Evolutionary conservation across 164 flowering plant genomes (phyloP).

Genomic region (Malania oleifera): DNA sequence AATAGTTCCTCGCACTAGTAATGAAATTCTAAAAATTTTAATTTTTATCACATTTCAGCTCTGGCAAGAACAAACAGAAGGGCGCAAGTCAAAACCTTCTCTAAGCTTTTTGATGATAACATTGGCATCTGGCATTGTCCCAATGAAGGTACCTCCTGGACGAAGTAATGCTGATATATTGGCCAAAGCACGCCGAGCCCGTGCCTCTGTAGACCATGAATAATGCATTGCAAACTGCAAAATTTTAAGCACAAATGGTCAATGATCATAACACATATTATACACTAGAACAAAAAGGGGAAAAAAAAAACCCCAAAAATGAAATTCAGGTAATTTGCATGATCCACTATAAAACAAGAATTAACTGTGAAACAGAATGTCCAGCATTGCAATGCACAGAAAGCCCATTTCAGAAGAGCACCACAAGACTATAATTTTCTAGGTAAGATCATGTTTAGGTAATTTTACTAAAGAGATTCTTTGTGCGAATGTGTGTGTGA

Average conservation of each 20-base stretch:
- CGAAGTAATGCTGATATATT: slow-evolving; percentile 93
- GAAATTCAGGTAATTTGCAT: neutral
- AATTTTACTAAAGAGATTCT: too few species aligned
- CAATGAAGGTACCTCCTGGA: slow-evolving; percentile 94
- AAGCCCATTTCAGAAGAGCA: too few species aligned
- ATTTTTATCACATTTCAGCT: neutral
- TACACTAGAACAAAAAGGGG: neutral
- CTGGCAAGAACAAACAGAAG: neutral
- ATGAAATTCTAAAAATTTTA: too few species aligned
- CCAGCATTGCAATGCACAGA: neutral
- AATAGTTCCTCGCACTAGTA: too few species aligned
- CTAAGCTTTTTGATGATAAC: slow-evolving; percentile 88
- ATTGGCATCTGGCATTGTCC: slow-evolving; percentile 99
- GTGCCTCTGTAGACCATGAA: slow-evolving; percentile 95
- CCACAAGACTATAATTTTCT: too few species aligned
- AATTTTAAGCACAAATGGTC: neutral
- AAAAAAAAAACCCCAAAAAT: neutral
- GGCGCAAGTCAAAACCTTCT: slow-evolving; percentile 47
- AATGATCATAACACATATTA: neutral
- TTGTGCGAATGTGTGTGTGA: too few species aligned
- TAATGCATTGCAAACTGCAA: slow-evolving; percentile 96
- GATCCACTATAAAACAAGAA: neutral
- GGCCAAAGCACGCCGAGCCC: slow-evolving; percentile 91
- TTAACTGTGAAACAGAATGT: neutral
- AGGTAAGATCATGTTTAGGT: too few species aligned